Evolutionary conservation across 306 rosid genomes (phyloP).

Genomic region (Hylodesmum podocarpum): DNA sequence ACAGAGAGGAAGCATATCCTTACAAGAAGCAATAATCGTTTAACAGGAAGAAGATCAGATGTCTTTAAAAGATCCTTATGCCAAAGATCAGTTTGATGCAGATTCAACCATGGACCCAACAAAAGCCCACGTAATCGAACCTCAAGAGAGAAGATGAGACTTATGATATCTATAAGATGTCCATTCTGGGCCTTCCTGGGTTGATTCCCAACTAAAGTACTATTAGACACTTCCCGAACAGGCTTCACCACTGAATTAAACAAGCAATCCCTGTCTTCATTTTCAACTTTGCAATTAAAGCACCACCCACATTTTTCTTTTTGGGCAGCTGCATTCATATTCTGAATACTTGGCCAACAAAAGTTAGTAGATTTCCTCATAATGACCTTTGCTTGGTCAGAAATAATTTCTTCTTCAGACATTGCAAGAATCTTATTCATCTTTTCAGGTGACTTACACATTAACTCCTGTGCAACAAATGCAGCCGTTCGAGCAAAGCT

Average conservation of each 20-base stretch:
- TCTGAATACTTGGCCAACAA: constrained; percentile 65
- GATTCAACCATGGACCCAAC: constrained; percentile 88
- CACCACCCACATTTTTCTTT: constrained; percentile 98
- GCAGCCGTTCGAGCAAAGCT: constrained; percentile 77
- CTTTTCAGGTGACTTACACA: constrained; percentile 57
- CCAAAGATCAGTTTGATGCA: constrained; percentile 60
- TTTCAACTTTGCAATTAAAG: constrained; percentile 66
- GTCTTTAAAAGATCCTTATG: constrained; percentile 58
- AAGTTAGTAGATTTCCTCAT: constrained; percentile 65
- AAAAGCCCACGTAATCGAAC: constrained; percentile 84
- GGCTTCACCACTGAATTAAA: constrained; percentile 51
- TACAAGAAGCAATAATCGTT: constrained; percentile 73
- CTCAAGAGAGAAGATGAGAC: constrained; percentile 66
- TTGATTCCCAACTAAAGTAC: constrained; percentile 50
- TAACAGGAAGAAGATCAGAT: constrained; percentile 58
- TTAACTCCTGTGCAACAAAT: constrained; percentile 63
- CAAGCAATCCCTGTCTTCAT: constrained; percentile 81
- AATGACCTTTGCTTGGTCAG: constrained; percentile 71
- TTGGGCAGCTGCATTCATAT: constrained; percentile 43
- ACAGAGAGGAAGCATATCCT: constrained; percentile 34
- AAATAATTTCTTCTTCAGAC: constrained; percentile 73
- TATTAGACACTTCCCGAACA: constrained; percentile 46
- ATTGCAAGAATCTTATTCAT: constrained; percentile 44
- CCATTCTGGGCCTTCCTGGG: constrained; percentile 44
- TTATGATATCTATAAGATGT: constrained; percentile 69